These are phyloP conservation scores for Rheum nobile DNA, from an alignment of 148 eudicot genomes.

Conservation along the genomic window DNA sequence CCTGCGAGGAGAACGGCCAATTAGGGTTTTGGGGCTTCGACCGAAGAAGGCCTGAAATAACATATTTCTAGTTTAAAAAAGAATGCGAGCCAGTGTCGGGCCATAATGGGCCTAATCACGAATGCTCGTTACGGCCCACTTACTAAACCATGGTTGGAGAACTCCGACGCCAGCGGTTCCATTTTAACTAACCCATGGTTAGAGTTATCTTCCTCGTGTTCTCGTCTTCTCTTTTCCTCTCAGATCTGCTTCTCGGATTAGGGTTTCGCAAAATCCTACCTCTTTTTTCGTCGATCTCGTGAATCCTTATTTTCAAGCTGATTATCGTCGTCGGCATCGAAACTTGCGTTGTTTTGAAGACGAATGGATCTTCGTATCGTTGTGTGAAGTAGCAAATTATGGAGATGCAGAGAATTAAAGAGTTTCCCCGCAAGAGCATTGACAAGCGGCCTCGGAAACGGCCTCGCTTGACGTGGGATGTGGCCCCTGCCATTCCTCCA, in stretches of 20 bases:
- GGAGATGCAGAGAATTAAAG: conserved; percentile 52
- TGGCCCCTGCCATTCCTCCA: conserved; percentile 28
- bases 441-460: conserved; percentile 56
- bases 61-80: background rate
- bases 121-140: background rate
- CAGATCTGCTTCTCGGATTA: conserved; percentile 2
- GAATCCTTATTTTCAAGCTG: background rate
- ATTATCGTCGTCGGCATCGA: background rate
- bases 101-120: background rate
- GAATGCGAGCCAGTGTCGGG: background rate
- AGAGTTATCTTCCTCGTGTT: conserved; percentile 1
- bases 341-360: background rate
- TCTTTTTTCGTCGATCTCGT: conserved; percentile 2
- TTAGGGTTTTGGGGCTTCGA: background rate
- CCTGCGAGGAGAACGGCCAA: background rate
- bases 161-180: background rate
- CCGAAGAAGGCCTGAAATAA: background rate
- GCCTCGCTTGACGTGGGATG: conserved; percentile 55
- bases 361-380: background rate
- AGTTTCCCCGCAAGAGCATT: conserved; percentile 38
- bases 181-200: background rate
- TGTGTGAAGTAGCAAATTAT: conserved; percentile 13
- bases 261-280: background rate
- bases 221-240: background rate
- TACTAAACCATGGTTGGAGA: background rate